Base-by-base conservation (phyloP, 352 stramenopile species). In the Blastocystis hominis region DNA sequence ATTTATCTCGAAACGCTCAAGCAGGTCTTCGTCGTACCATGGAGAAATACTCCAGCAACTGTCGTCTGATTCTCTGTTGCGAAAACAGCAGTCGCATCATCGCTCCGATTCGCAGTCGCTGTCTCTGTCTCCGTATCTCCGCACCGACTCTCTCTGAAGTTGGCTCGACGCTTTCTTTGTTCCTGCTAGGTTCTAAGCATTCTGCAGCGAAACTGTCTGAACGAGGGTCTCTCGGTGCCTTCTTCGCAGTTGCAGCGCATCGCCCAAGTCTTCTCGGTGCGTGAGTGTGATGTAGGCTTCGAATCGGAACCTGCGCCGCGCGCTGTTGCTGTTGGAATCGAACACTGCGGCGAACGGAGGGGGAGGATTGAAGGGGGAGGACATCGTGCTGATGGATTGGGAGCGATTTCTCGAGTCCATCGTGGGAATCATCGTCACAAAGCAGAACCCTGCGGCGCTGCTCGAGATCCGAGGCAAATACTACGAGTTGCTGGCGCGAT, bases 401-500 rank as follows among this genome's bases (percentile, higher is more conserved):
- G 95, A 99, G 91, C 90, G 96, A 10, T 99, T 98, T 91, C 97
- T 99, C 90, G 90, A 89, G 55, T 93, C 93, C 88, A 90, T 99
- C 20, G 94, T 96, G 24, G 93, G 91, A 72, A 94, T 98, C 44
- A 96, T 99, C 69, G 91, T 95, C 7, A 91, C 93, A 47, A 95
- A 98, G 61, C 96, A 99, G 91, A 97, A 91, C 80, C 97, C 96
- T 3, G 93, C 94, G 80, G 91, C 90, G 90, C 91, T 99, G 2
- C 91, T 98, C 42, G 94, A 94, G 72, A 92, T 92, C 24, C 92
- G 97, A 36, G 95, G 98, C 88, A 98, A 98, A 91, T 91, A 99
- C 53, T 99, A 99, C 91, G 96, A 98, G 89, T 91, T 99, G 24
- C 90, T 98, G 5, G 94, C 96, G 53, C 98, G 98, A 89, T 98